Base-by-base conservation (phyloP, 176 grass and related monocot genomes). In the Raddia distichophylla region DNA sequence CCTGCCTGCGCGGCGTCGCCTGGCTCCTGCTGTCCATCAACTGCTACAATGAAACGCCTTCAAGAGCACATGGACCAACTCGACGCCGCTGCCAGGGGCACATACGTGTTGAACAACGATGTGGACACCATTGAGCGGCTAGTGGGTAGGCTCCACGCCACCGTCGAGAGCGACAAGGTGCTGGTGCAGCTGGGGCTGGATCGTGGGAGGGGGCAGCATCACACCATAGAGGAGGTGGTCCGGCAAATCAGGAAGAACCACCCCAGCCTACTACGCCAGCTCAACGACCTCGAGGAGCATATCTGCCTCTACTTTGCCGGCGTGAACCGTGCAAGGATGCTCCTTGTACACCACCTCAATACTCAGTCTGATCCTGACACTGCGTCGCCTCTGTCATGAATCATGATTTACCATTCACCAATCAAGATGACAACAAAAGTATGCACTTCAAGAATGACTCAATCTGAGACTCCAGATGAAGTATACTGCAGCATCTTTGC, bases 151-250 rank as follows among this genome's bases (percentile, higher is more conserved):
- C 80, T 99, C 44, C 87, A 91, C 17, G 87, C 69, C 47, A 95
- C 91, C 10, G 80, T 99, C 46, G 96, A 99, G 79, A 87, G 89
- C n/a, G 93, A 99, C 77, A 95, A 93, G 80, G 81, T 57, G 42
- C 79, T 95, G 87, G 83, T 99, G 53, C 54, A 65, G 68, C 68
- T 99, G 83, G 96, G 96, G 15, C 46, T 99, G 17, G 96, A 88
- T 32, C 80, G 80, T 2, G 93, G 96, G 53, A 91, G 82, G 45
- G 89, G 82, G 43, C 88, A 93, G 76, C 88, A 87, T 49, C 93
- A 99, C 68, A 86, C 86, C 13, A 99, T 99, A n/a, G 85, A 95
- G 71, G 93, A 95, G 83, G 93, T 99, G 19, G 71, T 99, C 10
- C 80, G 81, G 12, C 91, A 91, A 51, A 82, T 99, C 64, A 60